Evolutionary conservation across 495 filamentous ascomycete genomes (phyloP).

Genomic region (Aspergillus steynii): DNA sequence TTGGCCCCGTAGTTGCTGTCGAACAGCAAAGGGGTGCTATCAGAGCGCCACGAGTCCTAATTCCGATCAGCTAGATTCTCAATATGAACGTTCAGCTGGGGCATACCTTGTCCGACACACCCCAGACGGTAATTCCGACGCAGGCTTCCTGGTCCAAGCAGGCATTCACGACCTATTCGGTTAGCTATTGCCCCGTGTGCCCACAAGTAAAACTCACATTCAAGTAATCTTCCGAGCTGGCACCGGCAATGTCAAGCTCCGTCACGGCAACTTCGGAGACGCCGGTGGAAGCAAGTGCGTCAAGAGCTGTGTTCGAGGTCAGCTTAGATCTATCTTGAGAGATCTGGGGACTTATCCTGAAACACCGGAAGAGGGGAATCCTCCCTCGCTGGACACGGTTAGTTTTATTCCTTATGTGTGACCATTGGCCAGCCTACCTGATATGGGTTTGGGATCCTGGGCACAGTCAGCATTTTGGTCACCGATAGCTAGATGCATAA

Average conservation of each 20-base stretch:
- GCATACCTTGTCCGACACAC: constrained; percentile 62
- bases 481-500: not conserved
- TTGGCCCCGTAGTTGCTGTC: constrained; percentile 64
- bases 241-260: constrained; percentile 66
- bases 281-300: constrained; percentile 53
- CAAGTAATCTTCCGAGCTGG: constrained; percentile 59
- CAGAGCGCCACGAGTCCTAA: constrained; percentile 63
- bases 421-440: constrained; percentile 11
- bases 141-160: constrained; percentile 65
- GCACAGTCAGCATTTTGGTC: constrained; percentile 8
- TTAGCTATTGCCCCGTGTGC: constrained; percentile 7
- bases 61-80: constrained; percentile 14
- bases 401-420: not conserved
- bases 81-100: not conserved
- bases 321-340: constrained; percentile 5
- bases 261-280: constrained; percentile 61
- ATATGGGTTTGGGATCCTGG: constrained; percentile 64
- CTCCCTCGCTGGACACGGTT: constrained; percentile 9
- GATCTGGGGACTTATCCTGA: constrained; percentile 25
- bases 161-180: constrained; percentile 54
- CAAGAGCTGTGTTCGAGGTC: constrained; percentile 47
- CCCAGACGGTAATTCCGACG: constrained; percentile 77
- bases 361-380: constrained; percentile 16
- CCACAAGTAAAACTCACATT: constrained; percentile 28
- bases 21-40: constrained; percentile 60